A percentile compares a stretch with the other conserved stretches of the same genome.
phyloP scores from a whole-genome alignment of 495 filamentous ascomycete species.

The Aspergillus haitiensis region DNA sequence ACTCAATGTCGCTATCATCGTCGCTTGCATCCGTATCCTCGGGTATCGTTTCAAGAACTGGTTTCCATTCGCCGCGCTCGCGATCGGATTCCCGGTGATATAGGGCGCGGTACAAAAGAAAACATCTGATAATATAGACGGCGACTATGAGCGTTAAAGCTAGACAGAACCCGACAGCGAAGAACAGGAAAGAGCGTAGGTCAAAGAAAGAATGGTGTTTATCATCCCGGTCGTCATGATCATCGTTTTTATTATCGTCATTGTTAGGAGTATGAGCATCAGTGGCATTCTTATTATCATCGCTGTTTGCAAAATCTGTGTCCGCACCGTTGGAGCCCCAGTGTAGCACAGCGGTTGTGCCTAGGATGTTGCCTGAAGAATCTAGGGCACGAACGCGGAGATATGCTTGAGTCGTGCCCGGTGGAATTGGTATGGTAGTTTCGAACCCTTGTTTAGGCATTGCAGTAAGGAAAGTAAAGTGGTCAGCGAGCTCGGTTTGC shows the following conservation, averaged over 20 bases:
- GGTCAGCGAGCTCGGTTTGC: constrained; percentile 4
- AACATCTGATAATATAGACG: not conserved
- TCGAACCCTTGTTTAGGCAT: constrained; percentile 38
- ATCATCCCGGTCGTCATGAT: not conserved
- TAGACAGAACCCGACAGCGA: constrained; percentile 5
- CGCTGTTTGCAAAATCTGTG: constrained; percentile 3
- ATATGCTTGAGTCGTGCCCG: not conserved
- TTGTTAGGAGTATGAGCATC: not conserved
- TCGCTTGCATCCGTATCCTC: not conserved
- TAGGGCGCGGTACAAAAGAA: not conserved
- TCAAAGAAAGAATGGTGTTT: not conserved
- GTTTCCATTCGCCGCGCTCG: not conserved
- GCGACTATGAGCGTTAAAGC: not conserved
- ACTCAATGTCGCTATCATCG: constrained; percentile 3
- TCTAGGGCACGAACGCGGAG: constrained; percentile 25
- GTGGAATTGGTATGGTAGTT: constrained; percentile 30
- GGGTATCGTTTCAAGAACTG: not conserved
- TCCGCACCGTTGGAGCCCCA: constrained; percentile 18
- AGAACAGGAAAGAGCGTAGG: constrained; percentile 2
- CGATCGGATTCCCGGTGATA: not conserved
- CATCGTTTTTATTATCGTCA: not conserved
- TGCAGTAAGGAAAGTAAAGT: constrained; percentile 28
- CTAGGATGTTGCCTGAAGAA: constrained; percentile 17
- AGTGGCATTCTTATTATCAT: not conserved
- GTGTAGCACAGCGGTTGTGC: constrained; percentile 15